Conservation (phyloP, 2,329 filamentous ascomycete species). For the Penicillium aurantiogriseum region DNA sequence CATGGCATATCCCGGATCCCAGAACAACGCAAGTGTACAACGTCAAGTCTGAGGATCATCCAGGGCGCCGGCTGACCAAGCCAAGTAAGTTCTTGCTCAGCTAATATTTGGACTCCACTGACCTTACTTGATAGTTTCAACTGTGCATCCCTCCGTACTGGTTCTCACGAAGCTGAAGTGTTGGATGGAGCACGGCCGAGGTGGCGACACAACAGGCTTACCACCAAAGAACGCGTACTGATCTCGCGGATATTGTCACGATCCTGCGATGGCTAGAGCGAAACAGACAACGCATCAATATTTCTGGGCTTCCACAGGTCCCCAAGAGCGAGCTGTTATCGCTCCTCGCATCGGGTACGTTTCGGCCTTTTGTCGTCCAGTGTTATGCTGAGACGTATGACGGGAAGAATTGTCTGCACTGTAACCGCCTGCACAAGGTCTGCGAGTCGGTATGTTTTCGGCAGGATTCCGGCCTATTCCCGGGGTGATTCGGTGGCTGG, state of each 20-base stretch:
- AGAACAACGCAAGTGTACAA: neutral
- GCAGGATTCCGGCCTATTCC: too few relatives aligned
- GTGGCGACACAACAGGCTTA: neutral
- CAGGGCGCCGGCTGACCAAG: neutral
- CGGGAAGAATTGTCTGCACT: too few relatives aligned
- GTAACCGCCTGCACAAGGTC: too few relatives aligned
- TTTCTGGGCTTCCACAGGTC: neutral
- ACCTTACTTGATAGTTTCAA: neutral
- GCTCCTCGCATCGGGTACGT: neutral
- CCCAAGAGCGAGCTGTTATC: neutral
- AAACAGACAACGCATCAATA: neutral
- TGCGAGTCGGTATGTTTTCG: too few relatives aligned
- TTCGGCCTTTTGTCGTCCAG: too few relatives aligned
- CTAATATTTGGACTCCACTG: neutral
- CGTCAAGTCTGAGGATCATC: neutral
- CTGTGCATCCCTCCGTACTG: neutral
- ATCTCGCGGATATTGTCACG: neutral
- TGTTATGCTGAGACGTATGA: too few relatives aligned
- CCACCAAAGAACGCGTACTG: neutral
- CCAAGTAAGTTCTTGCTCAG: neutral
- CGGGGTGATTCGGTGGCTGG: too few relatives aligned
- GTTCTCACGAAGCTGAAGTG: neutral
- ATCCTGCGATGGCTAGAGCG: neutral
- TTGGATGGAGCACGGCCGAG: neutral
- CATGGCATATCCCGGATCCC: neutral